A percentile compares a stretch with the other conserved stretches of the same genome.
phyloP scores from a whole-genome alignment of 2,329 filamentous ascomycete species.

The Pseudonectria buxi region DNA sequence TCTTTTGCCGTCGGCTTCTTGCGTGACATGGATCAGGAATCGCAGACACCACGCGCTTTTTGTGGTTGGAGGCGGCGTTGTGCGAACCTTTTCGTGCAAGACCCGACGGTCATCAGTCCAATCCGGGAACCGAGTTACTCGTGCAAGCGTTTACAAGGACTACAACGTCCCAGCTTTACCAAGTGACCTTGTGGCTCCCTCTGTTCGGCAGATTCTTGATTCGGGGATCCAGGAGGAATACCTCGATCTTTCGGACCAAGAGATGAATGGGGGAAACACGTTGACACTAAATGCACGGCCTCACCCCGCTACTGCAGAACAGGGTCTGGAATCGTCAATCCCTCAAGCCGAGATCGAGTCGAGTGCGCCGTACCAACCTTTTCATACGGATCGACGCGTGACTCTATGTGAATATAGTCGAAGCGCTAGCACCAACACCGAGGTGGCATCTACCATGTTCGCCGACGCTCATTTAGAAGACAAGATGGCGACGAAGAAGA shows the following conservation, averaged over 20 bases:
- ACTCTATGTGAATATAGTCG: constrained; percentile 61
- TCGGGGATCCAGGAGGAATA: constrained; percentile 47
- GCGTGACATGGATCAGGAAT: constrained; percentile 59
- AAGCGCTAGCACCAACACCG: constrained; percentile 25
- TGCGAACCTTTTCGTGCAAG: constrained; percentile 59
- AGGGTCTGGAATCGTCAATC: constrained; percentile 55
- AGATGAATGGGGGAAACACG: constrained; percentile 48
- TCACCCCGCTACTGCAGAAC: constrained; percentile 30
- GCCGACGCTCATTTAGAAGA: constrained; percentile 37
- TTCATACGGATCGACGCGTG: constrained; percentile 85
- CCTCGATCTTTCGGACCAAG: constrained; percentile 45
- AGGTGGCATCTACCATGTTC: constrained; percentile 34
- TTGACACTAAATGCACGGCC: constrained; percentile 41
- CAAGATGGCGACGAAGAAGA: constrained; percentile 28
- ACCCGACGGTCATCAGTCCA: constrained; percentile 48
- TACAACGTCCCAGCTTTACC: constrained; percentile 59
- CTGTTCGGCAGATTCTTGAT: constrained; percentile 47
- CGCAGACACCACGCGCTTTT: constrained; percentile 57
- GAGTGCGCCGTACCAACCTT: constrained; percentile 90
- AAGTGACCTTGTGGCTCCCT: constrained; percentile 50
- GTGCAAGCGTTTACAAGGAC: constrained; percentile 56
- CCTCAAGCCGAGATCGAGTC: constrained; percentile 87
- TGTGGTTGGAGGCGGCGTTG: constrained; percentile 57
- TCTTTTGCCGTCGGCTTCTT: constrained; percentile 48
- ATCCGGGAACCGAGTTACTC: constrained; percentile 45